Evolutionary conservation across 805 yeast genomes (phyloP).

Genomic region (Danielia reshetovae): DNA sequence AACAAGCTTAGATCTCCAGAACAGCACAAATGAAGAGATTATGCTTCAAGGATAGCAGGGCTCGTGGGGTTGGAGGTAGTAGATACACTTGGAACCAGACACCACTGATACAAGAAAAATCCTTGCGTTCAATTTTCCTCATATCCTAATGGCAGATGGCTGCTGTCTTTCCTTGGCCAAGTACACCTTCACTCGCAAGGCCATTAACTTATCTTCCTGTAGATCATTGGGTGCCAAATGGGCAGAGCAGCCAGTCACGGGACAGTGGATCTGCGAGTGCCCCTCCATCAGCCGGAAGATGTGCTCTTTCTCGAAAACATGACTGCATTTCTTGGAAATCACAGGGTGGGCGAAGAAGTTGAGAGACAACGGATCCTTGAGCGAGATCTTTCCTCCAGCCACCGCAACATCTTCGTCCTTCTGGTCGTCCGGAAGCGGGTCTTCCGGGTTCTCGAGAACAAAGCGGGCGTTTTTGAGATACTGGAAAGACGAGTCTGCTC

Average conservation of each 20-base stretch:
- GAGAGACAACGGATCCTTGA: constrained; percentile 65
- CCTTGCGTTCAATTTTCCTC: no score
- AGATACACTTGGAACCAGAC: no score
- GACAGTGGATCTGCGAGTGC: constrained; percentile 41
- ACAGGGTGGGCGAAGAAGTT: constrained; percentile 51
- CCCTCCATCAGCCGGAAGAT: constrained; percentile 29
- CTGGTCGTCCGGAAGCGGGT: constrained; percentile 51
- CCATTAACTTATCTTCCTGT: constrained; percentile 51
- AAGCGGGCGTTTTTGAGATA: constrained; percentile 41
- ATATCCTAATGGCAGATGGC: constrained; percentile 8
- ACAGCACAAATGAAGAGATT: no score
- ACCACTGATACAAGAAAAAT: no score
- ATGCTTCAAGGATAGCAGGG: no score
- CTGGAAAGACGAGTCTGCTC: constrained; percentile 15
- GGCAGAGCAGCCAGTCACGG: constrained; percentile 52
- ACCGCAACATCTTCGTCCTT: constrained; percentile 62
- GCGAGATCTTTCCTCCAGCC: constrained; percentile 66
- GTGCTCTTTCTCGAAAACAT: constrained; percentile 53
- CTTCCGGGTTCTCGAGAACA: constrained; percentile 55
- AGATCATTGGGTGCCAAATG: constrained; percentile 32
- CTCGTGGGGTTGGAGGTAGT: no score
- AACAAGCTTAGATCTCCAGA: no score
- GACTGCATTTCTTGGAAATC: constrained; percentile 54
- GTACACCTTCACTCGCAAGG: constrained; percentile 45
- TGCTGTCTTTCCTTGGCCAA: constrained; percentile 13